Base-by-base conservation (phyloP, 1,284 basidiomycete genomes). In the Ganoderma boninense region DNA sequence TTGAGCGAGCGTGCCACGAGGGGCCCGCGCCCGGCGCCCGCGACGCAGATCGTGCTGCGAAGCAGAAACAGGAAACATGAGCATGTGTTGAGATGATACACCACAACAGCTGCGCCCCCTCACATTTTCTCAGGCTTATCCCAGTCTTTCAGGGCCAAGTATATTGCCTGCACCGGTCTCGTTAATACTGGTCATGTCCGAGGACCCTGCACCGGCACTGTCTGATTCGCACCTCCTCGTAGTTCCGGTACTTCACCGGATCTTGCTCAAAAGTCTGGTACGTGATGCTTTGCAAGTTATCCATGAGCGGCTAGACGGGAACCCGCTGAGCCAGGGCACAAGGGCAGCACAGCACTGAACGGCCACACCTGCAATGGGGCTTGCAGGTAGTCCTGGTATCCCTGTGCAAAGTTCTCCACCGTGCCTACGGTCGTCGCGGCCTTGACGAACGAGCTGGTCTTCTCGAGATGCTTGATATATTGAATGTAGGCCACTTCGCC, bases 191-290 rank as follows among this genome's bases (percentile, higher is more conserved):
- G 4, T n/a, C 14, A 3, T 7, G n/a, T 5, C 38, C 38, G n/a
- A n/a, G 20, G 60, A 38, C 62, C 62, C 62, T 64, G 43, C 44
- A 64, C 23, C 56, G 14, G 40, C 11, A 49, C 23, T 67, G 11
- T 77, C 82, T 60, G 38, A 40, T 10, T 40, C 38, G 38, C 68
- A 91, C 95, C 86, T 99, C 95, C 83, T 99, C 98, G 80, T 99
- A 99, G 75, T 96, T 92, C 64, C 88, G 82, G 79, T 99, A 99
- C 82, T 99, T 99, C 74, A 99, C 92, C 0, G 98, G 97, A 84
- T 99, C 98, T 77, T 95, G 91, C 79, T 99, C 98, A 77, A 99
- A 99, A 8, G 96, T 96, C 78, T 99, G 95, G 81, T 99, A 99
- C 8, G 97, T 99, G 68, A 92, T 88, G 76, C 95, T 97, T 78